Conservation (phyloP, 148 eudicot genomes). For the Rhododendron ovatum region DNA sequence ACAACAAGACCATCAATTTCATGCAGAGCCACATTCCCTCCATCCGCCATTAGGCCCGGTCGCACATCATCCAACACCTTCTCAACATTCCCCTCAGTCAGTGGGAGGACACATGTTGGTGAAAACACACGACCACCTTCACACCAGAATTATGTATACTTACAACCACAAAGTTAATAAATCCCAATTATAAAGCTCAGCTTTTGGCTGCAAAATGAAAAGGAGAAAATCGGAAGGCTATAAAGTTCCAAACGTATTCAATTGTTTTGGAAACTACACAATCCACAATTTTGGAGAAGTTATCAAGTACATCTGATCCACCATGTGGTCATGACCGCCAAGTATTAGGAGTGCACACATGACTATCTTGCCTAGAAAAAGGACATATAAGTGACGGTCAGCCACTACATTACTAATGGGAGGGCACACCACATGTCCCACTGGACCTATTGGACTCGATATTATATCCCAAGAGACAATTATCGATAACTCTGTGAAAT, state of each 20-base stretch:
- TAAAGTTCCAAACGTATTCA: not conserved
- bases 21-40: slow-evolving; percentile 86
- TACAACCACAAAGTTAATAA: not conserved
- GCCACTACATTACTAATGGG: not conserved
- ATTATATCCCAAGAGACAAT: too few species aligned
- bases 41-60: slow-evolving; percentile 92
- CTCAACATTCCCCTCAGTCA: slow-evolving; percentile 92
- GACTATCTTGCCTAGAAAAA: not conserved
- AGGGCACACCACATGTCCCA: not conserved
- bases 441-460: too few species aligned
- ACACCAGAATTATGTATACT: not conserved
- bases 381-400: not conserved
- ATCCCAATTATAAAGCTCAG: not conserved
- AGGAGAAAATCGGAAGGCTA: not conserved
- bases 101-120: slow-evolving; percentile 67
- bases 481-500: too few species aligned
- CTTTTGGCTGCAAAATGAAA: not conserved
- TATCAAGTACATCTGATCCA: not conserved
- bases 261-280: not conserved
- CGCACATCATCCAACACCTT: slow-evolving; percentile 85
- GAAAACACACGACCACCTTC: slow-evolving; percentile 37
- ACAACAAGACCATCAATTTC: slow-evolving; percentile 95
- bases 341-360: not conserved
- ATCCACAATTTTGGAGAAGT: not conserved
- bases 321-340: not conserved